Evolutionary conservation across 139 green algal genomes (phyloP), one percentile per base, ranked within the genome.

Genomic region (Nannochloris sp.): DNA sequence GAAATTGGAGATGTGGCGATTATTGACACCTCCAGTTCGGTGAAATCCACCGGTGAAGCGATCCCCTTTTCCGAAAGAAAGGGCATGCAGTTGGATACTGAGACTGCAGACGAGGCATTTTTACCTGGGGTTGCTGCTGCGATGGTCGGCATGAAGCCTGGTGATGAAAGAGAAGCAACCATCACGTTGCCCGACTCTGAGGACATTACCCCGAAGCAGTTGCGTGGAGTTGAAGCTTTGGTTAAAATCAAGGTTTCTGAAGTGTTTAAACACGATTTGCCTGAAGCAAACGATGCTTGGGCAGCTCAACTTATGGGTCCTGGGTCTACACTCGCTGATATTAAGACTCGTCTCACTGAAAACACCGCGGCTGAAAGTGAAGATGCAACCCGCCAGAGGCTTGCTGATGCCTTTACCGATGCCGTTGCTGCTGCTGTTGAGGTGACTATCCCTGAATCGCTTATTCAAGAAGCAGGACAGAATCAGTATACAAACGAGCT

Each of bases 211-310:
- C 76, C 77, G 9, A 55, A 54, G 23, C 24, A 8, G 3, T 54
- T 85, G 53, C 34, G 64, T 3, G 79, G 79, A 3, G 57, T 64
- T 23, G 31, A 62, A 6, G 72, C 66, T 33, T 27, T 14, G 3
- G 64, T 66, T 30, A 56, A 55, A 27, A 13, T 85, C 12, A 81
- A 68, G n/a, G 12, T 84, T 32, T 73, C 63, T 5, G 79, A 85
- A 67, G 53, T 85, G 13, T 85, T 85, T 39, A 47, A 75, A 54
- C 73, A 67, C 32, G 65, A 81, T 14, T 65, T 85, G 56, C 67
- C 76, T 14, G 76, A 82, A 70, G 15, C 77, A 14, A 67, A 13
- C 13, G 76, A 83, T 39, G 64, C 71, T 23, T 72, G 65, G 45
- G 73, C 69, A 12, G 23, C 56, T 33, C 25, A 38, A 8, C 27